These are phyloP conservation scores for Anethum foeniculum DNA, from an alignment of 140 eudicot genomes.

Conservation along the genomic window DNA sequence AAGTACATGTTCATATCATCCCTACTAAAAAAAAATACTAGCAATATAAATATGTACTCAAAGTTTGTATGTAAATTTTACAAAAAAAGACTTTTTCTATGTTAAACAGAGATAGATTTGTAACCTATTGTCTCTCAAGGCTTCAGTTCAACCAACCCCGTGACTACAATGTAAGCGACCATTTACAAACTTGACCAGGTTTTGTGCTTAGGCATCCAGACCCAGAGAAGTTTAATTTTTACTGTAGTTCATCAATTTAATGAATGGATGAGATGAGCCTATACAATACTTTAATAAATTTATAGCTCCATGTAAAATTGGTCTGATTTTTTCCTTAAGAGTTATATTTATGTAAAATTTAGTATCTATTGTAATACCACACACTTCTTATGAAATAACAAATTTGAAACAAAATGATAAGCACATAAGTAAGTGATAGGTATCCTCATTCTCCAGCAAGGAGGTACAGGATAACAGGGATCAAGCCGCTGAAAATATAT, in stretches of 20 bases:
- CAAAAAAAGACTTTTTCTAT: not conserved
- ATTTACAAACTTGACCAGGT: too few species aligned
- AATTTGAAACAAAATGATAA: not conserved
- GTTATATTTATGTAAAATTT: not conserved
- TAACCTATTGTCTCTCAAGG: not conserved
- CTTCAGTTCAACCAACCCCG: not conserved
- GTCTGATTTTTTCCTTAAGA: not conserved
- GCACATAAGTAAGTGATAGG: not conserved
- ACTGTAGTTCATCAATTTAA: not conserved
- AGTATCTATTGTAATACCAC: not conserved
- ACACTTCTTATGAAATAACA: not conserved
- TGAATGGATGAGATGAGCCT: not conserved
- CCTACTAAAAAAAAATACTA: not conserved
- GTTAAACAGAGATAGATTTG: not conserved
- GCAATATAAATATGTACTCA: not conserved
- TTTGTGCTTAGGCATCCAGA: not conserved
- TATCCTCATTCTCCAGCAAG: not conserved
- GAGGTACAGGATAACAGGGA: not conserved
- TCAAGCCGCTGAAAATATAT: not conserved
- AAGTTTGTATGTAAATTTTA: not conserved
- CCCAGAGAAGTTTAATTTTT: not conserved
- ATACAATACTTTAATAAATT: not conserved
- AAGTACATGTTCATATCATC: not conserved
- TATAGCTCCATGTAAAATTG: not conserved
- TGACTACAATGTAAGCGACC: too few species aligned